Evolutionary conservation across 331 rosid species (phyloP).

Genomic region (Rhamnella rubrinervis): DNA sequence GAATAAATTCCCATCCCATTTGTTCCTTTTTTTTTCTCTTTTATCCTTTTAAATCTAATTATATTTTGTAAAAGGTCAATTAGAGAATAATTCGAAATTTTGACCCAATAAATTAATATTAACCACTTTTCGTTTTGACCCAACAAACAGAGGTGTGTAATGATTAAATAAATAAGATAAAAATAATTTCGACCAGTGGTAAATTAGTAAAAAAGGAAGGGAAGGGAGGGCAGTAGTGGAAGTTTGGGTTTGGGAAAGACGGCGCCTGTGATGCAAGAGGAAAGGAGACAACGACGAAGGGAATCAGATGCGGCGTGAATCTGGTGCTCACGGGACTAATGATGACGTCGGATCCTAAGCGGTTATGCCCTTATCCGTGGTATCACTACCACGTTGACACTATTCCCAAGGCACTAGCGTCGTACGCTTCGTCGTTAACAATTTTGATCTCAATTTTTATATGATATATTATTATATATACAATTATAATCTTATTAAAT

Average conservation of each 20-base stretch:
- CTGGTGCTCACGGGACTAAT: constrained; percentile 16
- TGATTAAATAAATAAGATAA: neutral
- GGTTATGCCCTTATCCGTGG: neutral
- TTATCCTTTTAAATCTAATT: neutral
- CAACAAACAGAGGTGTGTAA: neutral
- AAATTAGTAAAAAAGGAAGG: neutral
- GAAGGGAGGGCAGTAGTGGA: neutral
- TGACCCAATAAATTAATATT: neutral
- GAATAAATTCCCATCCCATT: constrained; percentile 1
- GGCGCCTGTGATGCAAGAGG: constrained; percentile 32
- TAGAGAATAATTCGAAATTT: neutral
- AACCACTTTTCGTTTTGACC: neutral
- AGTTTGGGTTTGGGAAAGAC: constrained; percentile 18
- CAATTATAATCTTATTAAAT: too few species aligned
- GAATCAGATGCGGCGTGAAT: constrained; percentile 34
- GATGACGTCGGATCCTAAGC: constrained; percentile 21
- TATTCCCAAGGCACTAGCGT: neutral
- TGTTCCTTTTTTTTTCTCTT: neutral
- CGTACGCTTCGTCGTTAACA: neutral
- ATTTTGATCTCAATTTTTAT: neutral
- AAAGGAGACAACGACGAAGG: constrained; percentile 26
- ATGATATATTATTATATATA: too few species aligned
- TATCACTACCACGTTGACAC: neutral
- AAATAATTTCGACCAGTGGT: neutral
- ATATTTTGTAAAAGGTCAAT: neutral